phyloP scores from a whole-genome alignment of 2,329 filamentous ascomycete species.

The Calcarisporium arbuscula region DNA sequence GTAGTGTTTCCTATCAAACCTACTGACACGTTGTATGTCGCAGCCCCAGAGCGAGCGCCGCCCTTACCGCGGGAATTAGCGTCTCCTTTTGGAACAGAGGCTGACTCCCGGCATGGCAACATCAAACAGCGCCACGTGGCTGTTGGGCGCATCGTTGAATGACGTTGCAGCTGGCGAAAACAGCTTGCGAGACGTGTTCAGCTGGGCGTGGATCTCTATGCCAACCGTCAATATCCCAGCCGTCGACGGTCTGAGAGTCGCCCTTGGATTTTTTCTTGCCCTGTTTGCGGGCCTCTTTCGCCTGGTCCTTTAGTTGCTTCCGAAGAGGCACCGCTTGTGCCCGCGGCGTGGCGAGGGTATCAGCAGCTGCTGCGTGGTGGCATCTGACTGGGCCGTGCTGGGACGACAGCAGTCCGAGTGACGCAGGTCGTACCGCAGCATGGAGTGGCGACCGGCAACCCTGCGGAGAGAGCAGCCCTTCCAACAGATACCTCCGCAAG shows the following conservation, averaged over 20 bases:
- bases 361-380: constrained; percentile 24
- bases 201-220: constrained; percentile 93
- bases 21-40: constrained; percentile 66
- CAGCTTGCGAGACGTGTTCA: constrained; percentile 83
- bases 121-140: constrained; percentile 85
- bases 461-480: constrained; percentile 33
- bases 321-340: constrained; percentile 47
- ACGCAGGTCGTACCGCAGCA: constrained; percentile 11
- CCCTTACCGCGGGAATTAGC: constrained; percentile 82
- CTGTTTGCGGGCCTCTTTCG: constrained; percentile 63
- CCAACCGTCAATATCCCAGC: constrained; percentile 94
- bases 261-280: constrained; percentile 41
- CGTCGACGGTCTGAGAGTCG: constrained; percentile 46
- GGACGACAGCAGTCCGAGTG: constrained; percentile 9
- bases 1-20: constrained; percentile 96
- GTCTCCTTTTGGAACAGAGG: constrained; percentile 79
- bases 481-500: constrained; percentile 43
- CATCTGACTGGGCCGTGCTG: constrained; percentile 15
- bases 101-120: constrained; percentile 79
- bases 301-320: constrained; percentile 67
- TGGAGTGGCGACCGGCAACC: constrained; percentile 31
- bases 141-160: constrained; percentile 67
- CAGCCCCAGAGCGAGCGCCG: constrained; percentile 81
- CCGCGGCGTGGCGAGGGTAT: constrained; percentile 13
- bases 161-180: constrained; percentile 70